A percentile compares a stretch with the other conserved stretches of the same genome.
Evolutionary conservation across 2,329 filamentous ascomycete species (phyloP).

Genomic region (Neopestalotiopsis clavispora): DNA sequence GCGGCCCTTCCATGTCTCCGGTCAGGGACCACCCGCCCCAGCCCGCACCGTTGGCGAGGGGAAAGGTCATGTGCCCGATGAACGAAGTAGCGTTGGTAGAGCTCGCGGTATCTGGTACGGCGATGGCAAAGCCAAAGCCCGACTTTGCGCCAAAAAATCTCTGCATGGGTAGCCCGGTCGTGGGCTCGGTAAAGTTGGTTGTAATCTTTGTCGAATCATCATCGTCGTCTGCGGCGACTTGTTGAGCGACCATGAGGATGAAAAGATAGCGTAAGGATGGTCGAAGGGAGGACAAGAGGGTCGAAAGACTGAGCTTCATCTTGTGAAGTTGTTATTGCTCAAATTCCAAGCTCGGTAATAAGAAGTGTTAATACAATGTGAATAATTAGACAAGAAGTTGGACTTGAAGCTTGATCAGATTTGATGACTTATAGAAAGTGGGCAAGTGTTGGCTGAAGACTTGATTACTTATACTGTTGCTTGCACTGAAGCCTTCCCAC

Average conservation of each 20-base stretch:
- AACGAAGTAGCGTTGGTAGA: conserved; percentile 32
- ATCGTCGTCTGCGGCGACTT: not conserved
- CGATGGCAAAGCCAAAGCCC: conserved; percentile 46
- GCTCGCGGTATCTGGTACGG: conserved; percentile 43
- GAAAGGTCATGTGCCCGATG: conserved; percentile 52
- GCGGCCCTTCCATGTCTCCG: conserved; percentile 48
- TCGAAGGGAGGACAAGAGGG: not conserved
- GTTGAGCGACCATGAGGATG: not conserved
- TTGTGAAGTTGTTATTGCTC: not conserved
- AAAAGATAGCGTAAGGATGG: not conserved
- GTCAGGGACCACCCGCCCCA: conserved; percentile 52
- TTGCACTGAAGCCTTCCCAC: not conserved
- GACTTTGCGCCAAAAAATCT: conserved; percentile 44
- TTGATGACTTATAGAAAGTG: no score
- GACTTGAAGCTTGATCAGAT: no score
- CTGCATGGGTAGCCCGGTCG: conserved; percentile 40
- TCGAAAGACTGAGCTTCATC: not conserved
- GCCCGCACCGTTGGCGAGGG: conserved; percentile 43
- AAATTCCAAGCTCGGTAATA: not conserved
- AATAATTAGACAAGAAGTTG: no score
- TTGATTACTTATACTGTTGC: no score
- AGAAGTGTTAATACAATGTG: no score
- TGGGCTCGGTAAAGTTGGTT: conserved; percentile 36
- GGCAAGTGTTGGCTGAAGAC: no score
- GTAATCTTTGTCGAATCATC: conserved; percentile 16